Evolutionary conservation across 2,329 filamentous ascomycete species (phyloP), one percentile per base, ranked within the genome.

Genomic region (Pseudocercospora eumusae): DNA sequence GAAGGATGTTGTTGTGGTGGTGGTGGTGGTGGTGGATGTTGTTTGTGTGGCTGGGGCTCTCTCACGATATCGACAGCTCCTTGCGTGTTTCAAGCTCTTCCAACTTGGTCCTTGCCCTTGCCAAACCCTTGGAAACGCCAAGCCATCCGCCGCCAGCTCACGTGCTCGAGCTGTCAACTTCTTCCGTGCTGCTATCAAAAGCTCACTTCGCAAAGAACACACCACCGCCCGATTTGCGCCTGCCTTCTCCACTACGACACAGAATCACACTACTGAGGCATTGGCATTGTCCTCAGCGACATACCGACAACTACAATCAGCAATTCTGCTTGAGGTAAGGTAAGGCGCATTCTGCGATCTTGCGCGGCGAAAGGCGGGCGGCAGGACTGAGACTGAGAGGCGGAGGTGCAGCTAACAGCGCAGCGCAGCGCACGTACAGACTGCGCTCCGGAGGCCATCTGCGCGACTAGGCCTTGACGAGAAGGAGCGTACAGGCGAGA

Each of bases 391-490:
- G 49, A 18, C n/a, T n/a, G n/a, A n/a, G n/a, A n/a, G 49, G 49
- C 28, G n/a, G 49, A 33, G 49, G 49, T 49, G 25, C 45, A 49
- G 23, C 25, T n/a, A 31, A n/a, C n/a, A n/a, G n/a, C n/a, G n/a
- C 49, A 20, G 18, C n/a, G 49, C 28, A 49, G 5, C 28, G 7
- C 25, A 27, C 28, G 10, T n/a, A 36, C 18, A 47, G n/a, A 47
- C n/a, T n/a, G 18, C 23, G 9, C 18, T 25, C 1, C 18, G 18
- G 21, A 47, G 33, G 33, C 18, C 2, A 20, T 13, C 18, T 25
- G 44, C 11, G 18, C 18, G 18, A 27, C 11, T 28, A 3, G 3
- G 47, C 23, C 8, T 7, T 23, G 23, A 25, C 10, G 20, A 25
- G 23, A n/a, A n/a, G 15, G 47, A 27, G 10, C 6, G 7, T 4